phyloP scores from a whole-genome alignment of 805 yeast species.

The Kluyveromyces aestuarii region DNA sequence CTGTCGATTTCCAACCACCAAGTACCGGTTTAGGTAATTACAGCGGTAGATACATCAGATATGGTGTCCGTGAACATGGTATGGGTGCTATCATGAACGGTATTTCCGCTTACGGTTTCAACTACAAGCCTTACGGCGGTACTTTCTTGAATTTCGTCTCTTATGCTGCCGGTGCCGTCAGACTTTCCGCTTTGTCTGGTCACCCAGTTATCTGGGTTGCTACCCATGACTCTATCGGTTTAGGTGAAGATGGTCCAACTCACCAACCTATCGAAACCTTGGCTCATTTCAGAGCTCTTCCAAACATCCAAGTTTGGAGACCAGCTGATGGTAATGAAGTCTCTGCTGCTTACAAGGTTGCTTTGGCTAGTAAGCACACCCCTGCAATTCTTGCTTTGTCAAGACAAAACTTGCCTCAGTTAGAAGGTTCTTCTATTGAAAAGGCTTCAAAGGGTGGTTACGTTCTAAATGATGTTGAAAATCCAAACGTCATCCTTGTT shows the following conservation, averaged over 20 bases:
- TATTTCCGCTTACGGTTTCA: constrained; percentile 81
- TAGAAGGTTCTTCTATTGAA: constrained; percentile 86
- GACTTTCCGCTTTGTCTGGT: constrained; percentile 76
- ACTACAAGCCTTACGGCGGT: constrained; percentile 88
- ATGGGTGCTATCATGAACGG: constrained; percentile 99
- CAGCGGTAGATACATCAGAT: constrained; percentile 89
- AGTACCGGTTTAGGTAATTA: constrained; percentile 72
- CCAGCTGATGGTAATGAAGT: constrained; percentile 90
- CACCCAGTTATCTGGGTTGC: constrained; percentile 83
- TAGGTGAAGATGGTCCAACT: constrained; percentile 92
- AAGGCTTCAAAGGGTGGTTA: constrained; percentile 95
- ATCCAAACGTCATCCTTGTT: constrained; percentile 66
- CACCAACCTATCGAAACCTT: constrained; percentile 88
- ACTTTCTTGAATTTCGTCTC: constrained; percentile 92
- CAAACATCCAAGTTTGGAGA: constrained; percentile 81
- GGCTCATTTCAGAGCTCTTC: constrained; percentile 78
- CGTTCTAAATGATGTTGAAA: constrained; percentile 48
- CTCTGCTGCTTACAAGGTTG: constrained; percentile 69
- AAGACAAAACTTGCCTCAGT: constrained; percentile 87
- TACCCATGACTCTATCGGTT: constrained; percentile 83
- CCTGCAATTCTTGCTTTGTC: constrained; percentile 72
- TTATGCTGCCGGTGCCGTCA: constrained; percentile 79
- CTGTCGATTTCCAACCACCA: constrained; percentile 90
- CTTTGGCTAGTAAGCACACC: constrained; percentile 51
- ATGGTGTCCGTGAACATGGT: constrained; percentile 98